Evolutionary conservation across 495 filamentous ascomycete species (phyloP).

Genomic region (Tuber umbilicatum): DNA sequence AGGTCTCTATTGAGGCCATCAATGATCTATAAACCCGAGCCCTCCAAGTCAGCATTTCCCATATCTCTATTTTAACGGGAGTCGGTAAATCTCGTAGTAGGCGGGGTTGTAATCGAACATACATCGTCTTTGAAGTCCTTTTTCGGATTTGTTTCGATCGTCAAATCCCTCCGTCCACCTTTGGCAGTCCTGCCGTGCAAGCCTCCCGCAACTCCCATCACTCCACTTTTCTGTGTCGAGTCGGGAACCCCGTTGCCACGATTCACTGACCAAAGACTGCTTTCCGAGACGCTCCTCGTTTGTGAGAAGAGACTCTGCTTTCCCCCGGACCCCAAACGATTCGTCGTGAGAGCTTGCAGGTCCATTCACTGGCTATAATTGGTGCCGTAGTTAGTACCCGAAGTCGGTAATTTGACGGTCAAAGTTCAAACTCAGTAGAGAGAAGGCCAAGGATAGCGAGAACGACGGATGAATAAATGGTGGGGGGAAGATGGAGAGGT

Average conservation of each 20-base stretch:
- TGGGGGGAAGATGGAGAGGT: conserved; percentile 5
- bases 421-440: conserved; percentile 8
- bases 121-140: conserved; percentile 31
- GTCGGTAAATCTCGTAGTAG: not conserved
- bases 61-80: not conserved
- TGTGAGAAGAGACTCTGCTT: not conserved
- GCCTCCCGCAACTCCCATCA: conserved; percentile 2
- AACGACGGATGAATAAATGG: conserved; percentile 13
- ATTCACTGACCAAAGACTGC: not conserved
- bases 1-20: conserved; percentile 44
- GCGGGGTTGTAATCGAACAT: conserved; percentile 6
- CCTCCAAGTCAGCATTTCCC: conserved; percentile 20
- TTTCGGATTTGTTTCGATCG: conserved; percentile 15
- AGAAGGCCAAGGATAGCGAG: not conserved
- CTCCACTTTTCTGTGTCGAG: not conserved
- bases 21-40: conserved; percentile 41
- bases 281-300: not conserved
- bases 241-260: not conserved
- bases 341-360: not conserved
- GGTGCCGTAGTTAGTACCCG: not conserved
- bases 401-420: not conserved
- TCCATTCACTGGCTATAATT: not conserved
- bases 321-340: not conserved
- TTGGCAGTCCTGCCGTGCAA: conserved; percentile 4
- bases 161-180: conserved; percentile 5